Evolutionary conservation across 192 early-diverging fungal species (phyloP).

Genomic region (Coemansia sp.): DNA sequence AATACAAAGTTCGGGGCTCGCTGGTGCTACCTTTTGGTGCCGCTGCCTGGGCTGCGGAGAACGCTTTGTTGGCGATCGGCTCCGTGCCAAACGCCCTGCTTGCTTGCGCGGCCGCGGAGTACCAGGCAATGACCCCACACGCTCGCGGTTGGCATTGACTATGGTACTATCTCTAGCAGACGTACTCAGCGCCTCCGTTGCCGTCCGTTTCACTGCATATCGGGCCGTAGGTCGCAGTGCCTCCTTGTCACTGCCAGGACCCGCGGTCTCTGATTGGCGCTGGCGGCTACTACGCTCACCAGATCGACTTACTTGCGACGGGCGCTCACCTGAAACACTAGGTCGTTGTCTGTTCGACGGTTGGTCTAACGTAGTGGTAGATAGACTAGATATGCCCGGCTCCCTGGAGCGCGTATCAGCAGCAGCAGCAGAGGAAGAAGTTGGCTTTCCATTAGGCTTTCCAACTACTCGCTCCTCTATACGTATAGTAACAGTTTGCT

Average conservation of each 20-base stretch:
- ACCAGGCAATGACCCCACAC: constrained; percentile 43
- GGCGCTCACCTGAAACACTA: background rate
- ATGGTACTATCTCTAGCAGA: constrained; percentile 27
- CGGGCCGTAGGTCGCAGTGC: constrained; percentile 9
- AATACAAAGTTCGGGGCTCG: constrained; percentile 1
- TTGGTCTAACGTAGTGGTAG: background rate
- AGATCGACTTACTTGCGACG: too few species aligned
- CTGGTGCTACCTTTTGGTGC: constrained; percentile 1
- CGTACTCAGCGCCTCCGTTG: constrained; percentile 6
- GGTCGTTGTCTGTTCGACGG: background rate
- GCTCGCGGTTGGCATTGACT: constrained; percentile 49
- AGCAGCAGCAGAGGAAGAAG: background rate
- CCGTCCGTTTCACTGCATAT: constrained; percentile 11
- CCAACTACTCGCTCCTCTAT: constrained; percentile 38
- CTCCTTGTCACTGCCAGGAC: background rate
- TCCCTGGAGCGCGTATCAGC: background rate
- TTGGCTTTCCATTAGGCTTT: background rate
- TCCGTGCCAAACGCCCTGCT: background rate
- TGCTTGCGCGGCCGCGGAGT: constrained; percentile 32
- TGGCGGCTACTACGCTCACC: background rate
- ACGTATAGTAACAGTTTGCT: constrained; percentile 37
- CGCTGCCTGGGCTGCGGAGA: constrained; percentile 8
- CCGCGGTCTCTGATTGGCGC: background rate
- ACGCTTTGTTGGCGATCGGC: constrained; percentile 11
- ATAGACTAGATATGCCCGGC: background rate